Percentiles rank a stretch among this genome's conserved stretches.
Evolutionary conservation across 495 filamentous ascomycete species (phyloP).

Genomic region (Neurospora pannonica): DNA sequence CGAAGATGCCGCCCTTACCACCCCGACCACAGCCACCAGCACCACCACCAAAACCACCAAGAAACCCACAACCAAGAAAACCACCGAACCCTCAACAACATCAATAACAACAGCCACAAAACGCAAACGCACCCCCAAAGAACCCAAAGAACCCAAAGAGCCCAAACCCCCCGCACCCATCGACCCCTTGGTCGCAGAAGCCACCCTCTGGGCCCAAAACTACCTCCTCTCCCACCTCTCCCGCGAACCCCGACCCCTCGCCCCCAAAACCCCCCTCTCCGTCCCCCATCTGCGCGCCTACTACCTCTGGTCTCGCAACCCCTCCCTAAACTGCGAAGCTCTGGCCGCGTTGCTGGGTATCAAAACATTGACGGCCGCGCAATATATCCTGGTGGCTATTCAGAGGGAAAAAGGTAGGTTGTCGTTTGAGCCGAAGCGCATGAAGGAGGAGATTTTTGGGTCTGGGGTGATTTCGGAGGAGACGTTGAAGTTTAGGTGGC

Average conservation of each 20-base stretch:
- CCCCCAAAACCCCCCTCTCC: constrained; percentile 7
- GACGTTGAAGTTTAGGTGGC: background rate
- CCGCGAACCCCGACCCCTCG: background rate
- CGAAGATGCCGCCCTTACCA: constrained; percentile 1
- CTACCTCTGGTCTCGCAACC: constrained; percentile 48
- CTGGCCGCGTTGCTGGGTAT: constrained; percentile 46
- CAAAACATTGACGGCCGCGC: constrained; percentile 34
- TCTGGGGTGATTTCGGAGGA: background rate
- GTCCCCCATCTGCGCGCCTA: constrained; percentile 45
- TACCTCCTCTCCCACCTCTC: constrained; percentile 17
- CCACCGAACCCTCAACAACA: background rate
- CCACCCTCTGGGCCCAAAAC: constrained; percentile 22
- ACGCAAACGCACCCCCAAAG: background rate
- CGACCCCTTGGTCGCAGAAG: constrained; percentile 26
- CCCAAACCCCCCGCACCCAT: constrained; percentile 4
- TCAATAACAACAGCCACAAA: background rate
- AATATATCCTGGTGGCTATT: constrained; percentile 40
- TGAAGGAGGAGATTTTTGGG: constrained; percentile 23
- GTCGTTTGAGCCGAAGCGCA: constrained; percentile 24
- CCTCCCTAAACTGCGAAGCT: constrained; percentile 26
- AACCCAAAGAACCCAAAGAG: background rate
- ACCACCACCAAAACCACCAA: constrained; percentile 4
- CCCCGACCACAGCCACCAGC: background rate
- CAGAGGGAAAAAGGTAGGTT: constrained; percentile 34
- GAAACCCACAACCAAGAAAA: constrained; percentile 1